A percentile compares a stretch with the other conserved stretches of the same genome.
Conservation (phyloP, 2,329 filamentous ascomycete species). For the Cladophialophora carrionii region DNA sequence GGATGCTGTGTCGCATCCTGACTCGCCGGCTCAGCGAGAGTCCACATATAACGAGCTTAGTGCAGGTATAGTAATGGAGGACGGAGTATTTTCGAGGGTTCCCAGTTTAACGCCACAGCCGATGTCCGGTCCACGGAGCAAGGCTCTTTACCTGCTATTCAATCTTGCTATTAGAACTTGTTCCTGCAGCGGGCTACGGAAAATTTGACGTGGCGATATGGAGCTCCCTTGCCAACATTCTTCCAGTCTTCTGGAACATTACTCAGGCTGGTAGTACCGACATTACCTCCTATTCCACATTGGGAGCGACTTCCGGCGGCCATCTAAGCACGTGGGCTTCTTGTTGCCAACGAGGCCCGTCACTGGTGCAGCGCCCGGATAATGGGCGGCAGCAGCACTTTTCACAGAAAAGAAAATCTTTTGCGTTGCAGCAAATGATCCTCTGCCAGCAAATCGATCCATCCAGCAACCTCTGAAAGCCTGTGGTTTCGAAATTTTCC, state of each 20-base stretch:
- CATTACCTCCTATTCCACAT: conserved; percentile 11
- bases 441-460: conserved; percentile 9
- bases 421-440: conserved; percentile 1
- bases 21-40: background rate
- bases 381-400: background rate
- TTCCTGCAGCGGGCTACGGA: conserved; percentile 2
- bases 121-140: background rate
- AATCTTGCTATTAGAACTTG: background rate
- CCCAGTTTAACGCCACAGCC: background rate
- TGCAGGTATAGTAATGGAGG: background rate
- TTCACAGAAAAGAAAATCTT: background rate
- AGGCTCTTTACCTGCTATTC: background rate
- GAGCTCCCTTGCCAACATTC: conserved; percentile 2
- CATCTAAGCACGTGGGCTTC: conserved; percentile 12
- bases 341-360: conserved; percentile 2
- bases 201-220: background rate
- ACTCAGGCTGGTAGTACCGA: conserved; percentile 24
- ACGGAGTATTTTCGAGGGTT: background rate
- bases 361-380: conserved; percentile 2
- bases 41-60: background rate
- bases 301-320: conserved; percentile 13
- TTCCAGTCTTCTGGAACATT: conserved; percentile 24
- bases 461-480: background rate
- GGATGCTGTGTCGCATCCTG: background rate
- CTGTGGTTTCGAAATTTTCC: background rate